Evolutionary conservation across 108 stramenopile genomes (phyloP).

Genomic region (Fragilaria crotonensis): DNA sequence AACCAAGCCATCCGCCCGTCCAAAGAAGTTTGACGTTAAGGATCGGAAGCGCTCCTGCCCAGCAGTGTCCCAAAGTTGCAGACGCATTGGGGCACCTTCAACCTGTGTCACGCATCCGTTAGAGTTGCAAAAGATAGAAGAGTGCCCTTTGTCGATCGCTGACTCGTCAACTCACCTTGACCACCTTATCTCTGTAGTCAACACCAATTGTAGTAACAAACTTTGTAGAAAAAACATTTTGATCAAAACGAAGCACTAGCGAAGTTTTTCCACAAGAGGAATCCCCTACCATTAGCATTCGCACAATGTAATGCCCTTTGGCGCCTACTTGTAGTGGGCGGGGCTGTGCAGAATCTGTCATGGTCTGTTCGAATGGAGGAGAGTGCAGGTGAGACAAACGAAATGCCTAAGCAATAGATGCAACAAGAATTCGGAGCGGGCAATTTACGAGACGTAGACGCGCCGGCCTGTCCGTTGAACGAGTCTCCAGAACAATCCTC

Average conservation of each 20-base stretch:
- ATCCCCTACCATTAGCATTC: constrained; percentile 87
- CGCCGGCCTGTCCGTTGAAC: too few species aligned
- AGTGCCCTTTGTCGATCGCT: too few species aligned
- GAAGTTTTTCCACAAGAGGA: constrained; percentile 85
- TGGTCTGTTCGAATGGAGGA: too few species aligned
- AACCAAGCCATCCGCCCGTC: constrained; percentile 89
- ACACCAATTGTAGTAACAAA: constrained; percentile 94
- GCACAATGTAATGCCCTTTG: constrained; percentile 86
- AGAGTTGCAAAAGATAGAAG: too few species aligned
- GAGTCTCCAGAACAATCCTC: too few species aligned
- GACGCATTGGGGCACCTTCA: constrained; percentile 79
- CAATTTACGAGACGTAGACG: too few species aligned
- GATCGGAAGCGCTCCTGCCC: constrained; percentile 95
- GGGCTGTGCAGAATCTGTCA: constrained; percentile 22
- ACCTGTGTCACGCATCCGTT: too few species aligned
- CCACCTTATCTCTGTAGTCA: constrained; percentile 92
- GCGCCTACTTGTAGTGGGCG: constrained; percentile 88
- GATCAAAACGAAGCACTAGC: constrained; percentile 82
- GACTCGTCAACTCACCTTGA: constrained; percentile 51
- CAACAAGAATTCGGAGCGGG: too few species aligned
- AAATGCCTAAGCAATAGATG: too few species aligned
- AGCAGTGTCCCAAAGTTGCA: constrained; percentile 98
- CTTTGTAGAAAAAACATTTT: constrained; percentile 88
- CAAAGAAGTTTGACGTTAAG: constrained; percentile 92
- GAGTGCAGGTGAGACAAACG: too few species aligned